Percentiles rank a stretch among this genome's conserved stretches.
phyloP scores from a whole-genome alignment of 208 protist species.

The Trypanosoma mega region DNA sequence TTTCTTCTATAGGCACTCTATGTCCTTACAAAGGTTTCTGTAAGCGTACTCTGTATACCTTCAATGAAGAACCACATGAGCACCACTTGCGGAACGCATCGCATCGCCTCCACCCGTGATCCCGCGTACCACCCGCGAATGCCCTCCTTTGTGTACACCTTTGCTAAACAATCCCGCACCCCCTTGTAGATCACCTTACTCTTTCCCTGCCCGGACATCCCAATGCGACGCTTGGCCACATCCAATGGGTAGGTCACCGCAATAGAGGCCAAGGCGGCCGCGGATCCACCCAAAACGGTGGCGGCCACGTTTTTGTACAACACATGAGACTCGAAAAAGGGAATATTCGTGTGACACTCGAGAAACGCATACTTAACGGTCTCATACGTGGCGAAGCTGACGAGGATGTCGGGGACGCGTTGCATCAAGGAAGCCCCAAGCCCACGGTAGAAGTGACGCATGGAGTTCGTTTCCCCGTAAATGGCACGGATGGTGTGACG shows the following conservation, averaged over 20 bases:
- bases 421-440: slow-evolving; percentile 84
- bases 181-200: slow-evolving; percentile 64
- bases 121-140: slow-evolving; percentile 80
- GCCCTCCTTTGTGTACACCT: slow-evolving; percentile 70
- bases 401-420: slow-evolving; percentile 83
- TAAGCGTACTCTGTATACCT: slow-evolving; percentile 51
- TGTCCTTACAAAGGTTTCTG: slow-evolving; percentile 11
- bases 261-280: slow-evolving; percentile 77
- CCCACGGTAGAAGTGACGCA: slow-evolving; percentile 85
- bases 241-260: slow-evolving; percentile 75
- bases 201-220: slow-evolving; percentile 76
- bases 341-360: slow-evolving; percentile 34
- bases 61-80: slow-evolving; percentile 92
- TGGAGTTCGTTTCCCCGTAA: slow-evolving; percentile 72
- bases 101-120: slow-evolving; percentile 62
- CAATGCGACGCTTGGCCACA: slow-evolving; percentile 85
- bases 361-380: slow-evolving; percentile 81
- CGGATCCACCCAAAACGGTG: slow-evolving; percentile 64
- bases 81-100: slow-evolving; percentile 87
- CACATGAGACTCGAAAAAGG: slow-evolving; percentile 31
- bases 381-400: slow-evolving; percentile 89
- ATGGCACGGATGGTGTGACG: slow-evolving; percentile 51
- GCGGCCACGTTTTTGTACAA: slow-evolving; percentile 43
- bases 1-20: not conserved
- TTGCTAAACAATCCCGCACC: slow-evolving; percentile 60